Conservation (phyloP, 2,329 filamentous ascomycete genomes). For the Coleophoma crateriformis region DNA sequence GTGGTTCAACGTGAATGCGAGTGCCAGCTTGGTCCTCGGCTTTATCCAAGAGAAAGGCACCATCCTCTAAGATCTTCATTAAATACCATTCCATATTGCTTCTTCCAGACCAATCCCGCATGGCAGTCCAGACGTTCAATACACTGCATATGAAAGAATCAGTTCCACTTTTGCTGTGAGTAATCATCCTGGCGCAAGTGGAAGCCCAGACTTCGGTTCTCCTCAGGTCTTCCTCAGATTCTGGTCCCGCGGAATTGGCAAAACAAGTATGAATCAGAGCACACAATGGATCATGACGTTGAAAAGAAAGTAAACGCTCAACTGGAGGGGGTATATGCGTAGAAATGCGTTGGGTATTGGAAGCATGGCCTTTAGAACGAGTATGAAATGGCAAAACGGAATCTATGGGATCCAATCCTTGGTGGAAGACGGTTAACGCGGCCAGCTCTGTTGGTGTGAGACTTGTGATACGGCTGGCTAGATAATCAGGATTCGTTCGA, state of each 20-base stretch:
- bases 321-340: constrained; percentile 56
- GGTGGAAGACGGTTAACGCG: constrained; percentile 71
- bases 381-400: constrained; percentile 71
- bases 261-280: constrained; percentile 85
- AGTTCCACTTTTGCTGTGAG: constrained; percentile 67
- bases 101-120: constrained; percentile 85
- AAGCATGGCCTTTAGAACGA: constrained; percentile 35
- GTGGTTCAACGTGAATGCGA: constrained; percentile 64
- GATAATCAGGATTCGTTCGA: constrained; percentile 79
- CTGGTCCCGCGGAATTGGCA: constrained; percentile 76
- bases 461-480: constrained; percentile 75
- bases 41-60: constrained; percentile 83
- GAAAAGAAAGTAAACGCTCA: constrained; percentile 81
- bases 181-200: constrained; percentile 76
- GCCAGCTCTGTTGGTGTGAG: constrained; percentile 73
- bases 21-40: constrained; percentile 73
- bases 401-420: constrained; percentile 74
- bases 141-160: constrained; percentile 80
- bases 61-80: constrained; percentile 90
- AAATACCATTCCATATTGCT: constrained; percentile 90
- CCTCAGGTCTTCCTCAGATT: constrained; percentile 74
- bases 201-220: constrained; percentile 85
- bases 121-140: constrained; percentile 79
- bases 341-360: constrained; percentile 39
- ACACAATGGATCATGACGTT: constrained; percentile 80